Evolutionary conservation across 139 green algal genomes (phyloP).

Genomic region (Picochlorum sp.): DNA sequence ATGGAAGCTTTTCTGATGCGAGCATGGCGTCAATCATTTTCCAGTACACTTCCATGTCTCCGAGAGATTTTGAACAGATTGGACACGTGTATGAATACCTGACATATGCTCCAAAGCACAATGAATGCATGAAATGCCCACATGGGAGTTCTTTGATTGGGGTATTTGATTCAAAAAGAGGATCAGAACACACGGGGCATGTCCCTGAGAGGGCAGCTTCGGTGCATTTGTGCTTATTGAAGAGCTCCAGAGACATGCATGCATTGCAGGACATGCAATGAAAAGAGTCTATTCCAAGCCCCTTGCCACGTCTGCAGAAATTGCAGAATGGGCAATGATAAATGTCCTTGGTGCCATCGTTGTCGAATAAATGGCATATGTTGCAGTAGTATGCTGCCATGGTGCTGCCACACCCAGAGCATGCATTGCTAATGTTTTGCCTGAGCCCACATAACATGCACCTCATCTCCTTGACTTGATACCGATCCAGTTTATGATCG

Average conservation of each 20-base stretch:
- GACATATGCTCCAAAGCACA: constrained; percentile 86
- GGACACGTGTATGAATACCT: constrained; percentile 90
- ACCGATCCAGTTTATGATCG: constrained; percentile 74
- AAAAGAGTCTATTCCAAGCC: constrained; percentile 88
- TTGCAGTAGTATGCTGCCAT: constrained; percentile 93
- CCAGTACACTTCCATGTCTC: constrained; percentile 95
- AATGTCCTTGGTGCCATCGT: constrained; percentile 66
- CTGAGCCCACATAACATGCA: constrained; percentile 82
- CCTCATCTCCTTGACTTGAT: constrained; percentile 52
- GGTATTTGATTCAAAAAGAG: constrained; percentile 78
- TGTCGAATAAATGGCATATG: constrained; percentile 95
- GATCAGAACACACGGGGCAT: constrained; percentile 94
- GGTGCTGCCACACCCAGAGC: constrained; percentile 34
- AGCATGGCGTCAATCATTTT: constrained; percentile 90
- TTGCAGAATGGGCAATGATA: constrained; percentile 99
- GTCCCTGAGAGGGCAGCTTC: constrained; percentile 67
- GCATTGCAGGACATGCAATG: constrained; percentile 98
- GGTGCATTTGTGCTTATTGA: constrained; percentile 83
- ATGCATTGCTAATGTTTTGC: constrained; percentile 63
- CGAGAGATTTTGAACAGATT: constrained; percentile 87
- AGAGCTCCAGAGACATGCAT: constrained; percentile 88
- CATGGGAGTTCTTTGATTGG: constrained; percentile 89
- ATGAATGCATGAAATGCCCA: constrained; percentile 93
- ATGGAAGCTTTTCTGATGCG: constrained; percentile 51
- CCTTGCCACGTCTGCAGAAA: constrained; percentile 67